Conservation (phyloP, 2,329 filamentous ascomycete genomes). For the Aspergillus fumigatus region DNA sequence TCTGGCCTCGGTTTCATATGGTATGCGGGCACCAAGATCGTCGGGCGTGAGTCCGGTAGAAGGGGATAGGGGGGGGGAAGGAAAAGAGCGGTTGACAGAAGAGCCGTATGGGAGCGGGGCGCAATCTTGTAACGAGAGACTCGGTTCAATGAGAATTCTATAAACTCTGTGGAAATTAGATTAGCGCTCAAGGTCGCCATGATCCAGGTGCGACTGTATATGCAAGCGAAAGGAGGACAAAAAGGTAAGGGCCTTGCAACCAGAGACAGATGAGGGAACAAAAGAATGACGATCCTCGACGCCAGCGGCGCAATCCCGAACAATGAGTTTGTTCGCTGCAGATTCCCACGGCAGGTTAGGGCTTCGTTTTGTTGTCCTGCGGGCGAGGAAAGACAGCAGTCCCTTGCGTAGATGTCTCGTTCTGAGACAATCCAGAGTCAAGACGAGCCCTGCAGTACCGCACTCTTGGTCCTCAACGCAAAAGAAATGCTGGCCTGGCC, state of each 20-base stretch:
- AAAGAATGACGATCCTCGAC: slow-evolving; percentile 12
- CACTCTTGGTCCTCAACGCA: slow-evolving; percentile 1
- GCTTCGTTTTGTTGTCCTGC: slow-evolving; percentile 4
- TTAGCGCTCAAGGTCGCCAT: not conserved
- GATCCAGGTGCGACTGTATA: not conserved
- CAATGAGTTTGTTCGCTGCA: slow-evolving; percentile 32
- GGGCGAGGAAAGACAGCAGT: slow-evolving; percentile 5
- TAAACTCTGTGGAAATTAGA: not conserved
- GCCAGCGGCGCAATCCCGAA: slow-evolving; percentile 17
- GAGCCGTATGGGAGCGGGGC: not conserved
- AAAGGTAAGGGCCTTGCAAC: slow-evolving; percentile 14
- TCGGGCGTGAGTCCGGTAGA: slow-evolving; percentile 3
- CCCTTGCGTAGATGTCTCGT: slow-evolving; percentile 9
- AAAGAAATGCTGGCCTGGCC: slow-evolving; percentile 3
- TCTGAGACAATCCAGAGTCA: slow-evolving; percentile 10
- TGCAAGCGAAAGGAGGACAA: slow-evolving; percentile 12
- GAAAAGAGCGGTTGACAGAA: slow-evolving; percentile 13
- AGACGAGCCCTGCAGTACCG: slow-evolving; percentile 9
- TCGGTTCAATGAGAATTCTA: slow-evolving; percentile 6
- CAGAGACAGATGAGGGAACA: slow-evolving; percentile 7
- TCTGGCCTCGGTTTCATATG: slow-evolving; percentile 25
- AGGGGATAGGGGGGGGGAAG: no score
- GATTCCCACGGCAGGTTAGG: slow-evolving; percentile 12
- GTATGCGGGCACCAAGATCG: slow-evolving; percentile 8
- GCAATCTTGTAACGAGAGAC: slow-evolving; percentile 4